Evolutionary conservation across 768 basidiomycete species (phyloP).

Genomic region (Mycena filopes): DNA sequence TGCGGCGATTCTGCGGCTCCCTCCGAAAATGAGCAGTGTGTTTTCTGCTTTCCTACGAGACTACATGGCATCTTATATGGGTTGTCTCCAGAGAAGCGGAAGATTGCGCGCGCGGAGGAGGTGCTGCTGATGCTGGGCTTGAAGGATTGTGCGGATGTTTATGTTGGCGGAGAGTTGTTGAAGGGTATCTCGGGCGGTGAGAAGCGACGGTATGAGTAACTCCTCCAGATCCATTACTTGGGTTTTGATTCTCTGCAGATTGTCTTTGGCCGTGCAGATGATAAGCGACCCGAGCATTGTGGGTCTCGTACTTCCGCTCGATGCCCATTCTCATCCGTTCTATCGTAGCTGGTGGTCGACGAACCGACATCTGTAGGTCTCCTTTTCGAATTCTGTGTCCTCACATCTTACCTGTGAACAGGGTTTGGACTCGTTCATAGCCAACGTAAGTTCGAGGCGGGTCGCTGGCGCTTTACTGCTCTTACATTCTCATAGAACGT

Average conservation of each 20-base stretch:
- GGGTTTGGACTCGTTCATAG: conserved; percentile 57
- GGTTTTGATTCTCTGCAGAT: background rate
- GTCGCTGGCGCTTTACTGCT: background rate
- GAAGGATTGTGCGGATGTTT: conserved; percentile 55
- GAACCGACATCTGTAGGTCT: conserved; percentile 29
- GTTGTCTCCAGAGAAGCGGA: conserved; percentile 38
- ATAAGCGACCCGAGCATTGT: conserved; percentile 49
- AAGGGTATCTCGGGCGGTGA: conserved; percentile 58
- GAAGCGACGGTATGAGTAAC: background rate
- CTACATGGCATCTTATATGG: background rate
- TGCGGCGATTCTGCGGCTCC: conserved; percentile 28
- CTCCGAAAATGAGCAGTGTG: conserved; percentile 34
- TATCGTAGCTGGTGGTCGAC: conserved; percentile 46
- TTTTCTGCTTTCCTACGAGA: background rate
- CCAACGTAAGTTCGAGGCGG: conserved; percentile 33
- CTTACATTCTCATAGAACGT: conserved; percentile 41
- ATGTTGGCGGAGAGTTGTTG: conserved; percentile 53
- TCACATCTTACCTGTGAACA: background rate
- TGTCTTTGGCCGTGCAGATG: conserved; percentile 56
- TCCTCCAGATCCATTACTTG: background rate
- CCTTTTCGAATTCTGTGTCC: conserved; percentile 22
- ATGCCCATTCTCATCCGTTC: background rate
- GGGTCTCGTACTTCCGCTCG: background rate
- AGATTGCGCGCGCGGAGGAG: conserved; percentile 56
- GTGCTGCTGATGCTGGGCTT: conserved; percentile 56